phyloP scores from a whole-genome alignment of 2,329 filamentous ascomycete genomes.

The Calonectria ilicicola region DNA sequence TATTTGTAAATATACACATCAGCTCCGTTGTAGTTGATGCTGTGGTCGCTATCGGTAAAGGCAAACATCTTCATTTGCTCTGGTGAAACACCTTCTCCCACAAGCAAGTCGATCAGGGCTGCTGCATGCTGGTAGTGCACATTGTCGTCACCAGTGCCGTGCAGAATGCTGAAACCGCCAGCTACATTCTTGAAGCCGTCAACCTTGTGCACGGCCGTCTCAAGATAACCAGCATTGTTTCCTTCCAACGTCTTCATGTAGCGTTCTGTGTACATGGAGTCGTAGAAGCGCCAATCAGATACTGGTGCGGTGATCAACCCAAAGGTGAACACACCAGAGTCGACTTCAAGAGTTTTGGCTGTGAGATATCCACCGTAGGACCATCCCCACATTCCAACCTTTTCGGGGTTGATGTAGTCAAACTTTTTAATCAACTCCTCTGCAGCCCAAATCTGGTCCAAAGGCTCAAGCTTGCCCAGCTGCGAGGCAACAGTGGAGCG shows the following conservation, averaged over 20 bases:
- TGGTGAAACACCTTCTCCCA: conserved; percentile 68
- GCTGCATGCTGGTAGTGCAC: conserved; percentile 78
- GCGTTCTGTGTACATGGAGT: conserved; percentile 78
- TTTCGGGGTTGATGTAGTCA: conserved; percentile 66
- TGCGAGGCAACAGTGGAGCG: conserved; percentile 68
- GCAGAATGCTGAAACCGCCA: conserved; percentile 72
- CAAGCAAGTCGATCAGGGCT: conserved; percentile 70
- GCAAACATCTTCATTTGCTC: conserved; percentile 72
- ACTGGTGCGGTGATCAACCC: conserved; percentile 75
- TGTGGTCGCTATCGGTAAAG: conserved; percentile 75
- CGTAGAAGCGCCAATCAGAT: conserved; percentile 78
- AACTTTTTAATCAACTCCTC: conserved; percentile 62
- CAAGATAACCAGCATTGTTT: conserved; percentile 71
- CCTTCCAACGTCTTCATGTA: conserved; percentile 74
- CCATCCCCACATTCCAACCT: conserved; percentile 78
- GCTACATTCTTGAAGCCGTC: conserved; percentile 72
- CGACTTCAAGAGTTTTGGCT: conserved; percentile 73
- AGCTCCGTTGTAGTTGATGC: conserved; percentile 69
- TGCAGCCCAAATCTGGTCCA: conserved; percentile 77
- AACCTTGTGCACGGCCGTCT: conserved; percentile 67
- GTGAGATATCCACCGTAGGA: conserved; percentile 76
- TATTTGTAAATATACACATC: conserved; percentile 71
- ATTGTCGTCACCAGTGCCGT: conserved; percentile 78
- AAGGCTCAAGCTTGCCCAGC: conserved; percentile 72
- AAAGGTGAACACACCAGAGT: conserved; percentile 71